Conservation (phyloP, 306 rosid genomes). For the Fragaria nilgerrensis region DNA sequence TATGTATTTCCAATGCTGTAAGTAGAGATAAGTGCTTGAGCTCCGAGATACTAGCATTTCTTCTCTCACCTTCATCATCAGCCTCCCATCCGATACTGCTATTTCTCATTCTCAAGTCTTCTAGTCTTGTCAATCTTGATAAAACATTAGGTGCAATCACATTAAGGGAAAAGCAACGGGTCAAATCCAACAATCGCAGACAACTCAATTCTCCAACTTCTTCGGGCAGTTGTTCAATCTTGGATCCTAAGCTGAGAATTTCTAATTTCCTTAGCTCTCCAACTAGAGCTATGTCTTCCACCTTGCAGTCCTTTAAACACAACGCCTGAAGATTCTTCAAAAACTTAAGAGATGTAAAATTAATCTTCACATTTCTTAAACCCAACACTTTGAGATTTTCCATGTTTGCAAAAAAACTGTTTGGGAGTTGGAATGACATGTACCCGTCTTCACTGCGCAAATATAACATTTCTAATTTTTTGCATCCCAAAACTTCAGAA, state of each 20-base stretch:
- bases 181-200: neutral
- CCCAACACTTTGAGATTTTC: neutral
- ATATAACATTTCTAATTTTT: too few relatives aligned
- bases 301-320: neutral
- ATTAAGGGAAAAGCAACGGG: rapidly evolving
- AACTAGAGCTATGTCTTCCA: neutral
- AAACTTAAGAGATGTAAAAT: neutral
- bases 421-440: neutral
- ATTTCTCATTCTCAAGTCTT: neutral
- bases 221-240: neutral
- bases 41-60: neutral
- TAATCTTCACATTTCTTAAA: too few relatives aligned
- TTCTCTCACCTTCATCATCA: neutral
- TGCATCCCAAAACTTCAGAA: neutral
- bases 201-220: neutral
- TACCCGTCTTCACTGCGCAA: neutral
- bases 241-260: neutral
- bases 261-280: neutral
- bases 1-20: neutral
- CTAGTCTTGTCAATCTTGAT: neutral
- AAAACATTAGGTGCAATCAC: neutral
- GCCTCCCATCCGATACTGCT: neutral
- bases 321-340: neutral
- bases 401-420: neutral
- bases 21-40: neutral